Percentiles rank a stretch among this genome's conserved stretches.
Conservation (phyloP, 192 early-diverging fungal genomes). For the Haplosporangium gracile region DNA sequence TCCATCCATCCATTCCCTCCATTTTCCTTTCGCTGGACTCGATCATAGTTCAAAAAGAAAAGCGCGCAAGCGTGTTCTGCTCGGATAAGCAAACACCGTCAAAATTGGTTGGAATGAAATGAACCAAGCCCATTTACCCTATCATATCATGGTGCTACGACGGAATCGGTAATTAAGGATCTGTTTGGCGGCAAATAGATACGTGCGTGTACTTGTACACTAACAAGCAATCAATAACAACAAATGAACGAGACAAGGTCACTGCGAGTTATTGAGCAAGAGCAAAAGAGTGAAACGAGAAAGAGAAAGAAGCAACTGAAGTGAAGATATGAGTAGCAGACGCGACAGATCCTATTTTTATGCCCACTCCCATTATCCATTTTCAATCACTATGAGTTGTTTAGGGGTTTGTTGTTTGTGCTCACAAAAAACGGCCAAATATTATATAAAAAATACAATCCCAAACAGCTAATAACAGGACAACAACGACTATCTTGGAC, state of each 20-base stretch:
- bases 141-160: background rate
- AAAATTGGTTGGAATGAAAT: no score
- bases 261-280: background rate
- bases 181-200: background rate
- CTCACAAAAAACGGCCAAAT: background rate
- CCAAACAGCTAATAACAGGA: background rate
- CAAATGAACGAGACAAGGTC: constrained; percentile 2
- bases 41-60: background rate
- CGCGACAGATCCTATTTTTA: background rate
- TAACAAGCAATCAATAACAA: background rate
- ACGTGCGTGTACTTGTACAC: background rate
- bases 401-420: background rate
- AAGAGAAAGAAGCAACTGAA: background rate
- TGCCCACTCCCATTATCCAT: background rate
- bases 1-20: background rate
- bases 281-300: background rate
- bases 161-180: background rate
- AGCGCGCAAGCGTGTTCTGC: no score
- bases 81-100: no score
- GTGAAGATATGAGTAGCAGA: background rate
- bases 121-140: no score
- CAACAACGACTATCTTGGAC: background rate
- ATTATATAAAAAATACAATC: background rate
- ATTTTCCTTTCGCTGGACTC: background rate
- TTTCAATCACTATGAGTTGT: background rate